These are phyloP conservation scores for Hortaea werneckii DNA, from an alignment of 2,329 filamentous ascomycete species.

Conservation along the genomic window DNA sequence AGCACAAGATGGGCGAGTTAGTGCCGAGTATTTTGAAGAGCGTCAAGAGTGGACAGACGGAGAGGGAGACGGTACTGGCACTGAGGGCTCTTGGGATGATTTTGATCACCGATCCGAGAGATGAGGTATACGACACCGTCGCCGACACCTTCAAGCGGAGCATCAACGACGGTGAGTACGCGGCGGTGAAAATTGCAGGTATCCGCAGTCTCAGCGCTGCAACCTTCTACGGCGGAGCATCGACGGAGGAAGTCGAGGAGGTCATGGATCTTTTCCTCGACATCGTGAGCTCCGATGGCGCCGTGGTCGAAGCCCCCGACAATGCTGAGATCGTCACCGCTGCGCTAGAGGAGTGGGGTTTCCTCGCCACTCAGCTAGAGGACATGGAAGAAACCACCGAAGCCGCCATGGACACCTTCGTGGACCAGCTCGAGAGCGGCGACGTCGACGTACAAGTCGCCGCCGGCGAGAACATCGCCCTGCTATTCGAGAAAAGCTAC, in stretches of 20 bases:
- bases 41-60: slow-evolving; percentile 57
- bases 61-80: slow-evolving; percentile 59
- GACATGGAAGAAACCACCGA: slow-evolving; percentile 64
- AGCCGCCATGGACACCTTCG: slow-evolving; percentile 65
- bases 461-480: slow-evolving; percentile 69
- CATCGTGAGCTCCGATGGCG: slow-evolving; percentile 70
- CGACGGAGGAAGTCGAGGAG: slow-evolving; percentile 55
- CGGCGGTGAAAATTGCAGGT: slow-evolving; percentile 55
- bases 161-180: slow-evolving; percentile 57
- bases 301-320: slow-evolving; percentile 60
- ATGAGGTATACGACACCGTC: slow-evolving; percentile 55
- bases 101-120: slow-evolving; percentile 54
- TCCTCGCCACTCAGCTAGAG: slow-evolving; percentile 66
- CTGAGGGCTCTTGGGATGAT: slow-evolving; percentile 64
- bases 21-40: slow-evolving; percentile 57
- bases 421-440: slow-evolving; percentile 72
- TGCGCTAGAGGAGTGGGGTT: slow-evolving; percentile 68
- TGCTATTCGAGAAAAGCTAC: slow-evolving; percentile 68
- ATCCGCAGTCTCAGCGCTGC: slow-evolving; percentile 66
- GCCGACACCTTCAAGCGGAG: slow-evolving; percentile 49
- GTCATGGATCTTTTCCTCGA: slow-evolving; percentile 67
- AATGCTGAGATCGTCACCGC: slow-evolving; percentile 61
- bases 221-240: slow-evolving; percentile 65
- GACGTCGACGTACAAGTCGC: slow-evolving; percentile 65
- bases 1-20: slow-evolving; percentile 50